Conservation (phyloP, 371 early-diverging fungal genomes). For the Mortierella sp. region DNA sequence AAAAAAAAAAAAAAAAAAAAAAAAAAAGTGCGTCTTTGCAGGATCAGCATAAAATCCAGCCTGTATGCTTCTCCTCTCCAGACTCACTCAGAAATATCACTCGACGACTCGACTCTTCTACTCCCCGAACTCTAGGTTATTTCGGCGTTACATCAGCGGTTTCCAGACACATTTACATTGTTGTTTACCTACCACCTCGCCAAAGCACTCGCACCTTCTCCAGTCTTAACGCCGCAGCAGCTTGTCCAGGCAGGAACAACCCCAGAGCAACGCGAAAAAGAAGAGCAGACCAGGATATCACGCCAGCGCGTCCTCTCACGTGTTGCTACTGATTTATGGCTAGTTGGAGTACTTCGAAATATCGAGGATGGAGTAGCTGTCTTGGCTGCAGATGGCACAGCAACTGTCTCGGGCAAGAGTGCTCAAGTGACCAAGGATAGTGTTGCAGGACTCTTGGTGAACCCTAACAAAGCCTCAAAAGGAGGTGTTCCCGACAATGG, state of each 20-base stretch:
- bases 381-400: slow-evolving; percentile 59
- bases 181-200: slow-evolving; percentile 69
- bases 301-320: slow-evolving; percentile 79
- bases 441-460: slow-evolving; percentile 64
- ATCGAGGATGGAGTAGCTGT: slow-evolving; percentile 71
- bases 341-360: slow-evolving; percentile 82
- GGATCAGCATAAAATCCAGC: too few relatives aligned
- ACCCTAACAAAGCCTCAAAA: slow-evolving; percentile 37
- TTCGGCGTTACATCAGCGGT: slow-evolving; percentile 92
- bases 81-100: too few relatives aligned
- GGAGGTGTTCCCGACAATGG: slow-evolving; percentile 20
- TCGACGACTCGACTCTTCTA: not conserved
- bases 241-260: slow-evolving; percentile 59
- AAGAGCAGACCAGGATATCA: slow-evolving; percentile 78
- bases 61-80: too few relatives aligned
- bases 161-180: slow-evolving; percentile 82
- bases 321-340: slow-evolving; percentile 85
- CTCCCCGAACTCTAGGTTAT: slow-evolving; percentile 62
- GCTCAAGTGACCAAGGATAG: slow-evolving; percentile 58
- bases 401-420: slow-evolving; percentile 53
- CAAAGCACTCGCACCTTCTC: slow-evolving; percentile 60
- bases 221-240: slow-evolving; percentile 45
- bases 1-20: not conserved
- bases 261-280: slow-evolving; percentile 87
- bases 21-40: too few relatives aligned